Base-by-base conservation (phyloP, 768 basidiomycete genomes). In the Suillus plorans region DNA sequence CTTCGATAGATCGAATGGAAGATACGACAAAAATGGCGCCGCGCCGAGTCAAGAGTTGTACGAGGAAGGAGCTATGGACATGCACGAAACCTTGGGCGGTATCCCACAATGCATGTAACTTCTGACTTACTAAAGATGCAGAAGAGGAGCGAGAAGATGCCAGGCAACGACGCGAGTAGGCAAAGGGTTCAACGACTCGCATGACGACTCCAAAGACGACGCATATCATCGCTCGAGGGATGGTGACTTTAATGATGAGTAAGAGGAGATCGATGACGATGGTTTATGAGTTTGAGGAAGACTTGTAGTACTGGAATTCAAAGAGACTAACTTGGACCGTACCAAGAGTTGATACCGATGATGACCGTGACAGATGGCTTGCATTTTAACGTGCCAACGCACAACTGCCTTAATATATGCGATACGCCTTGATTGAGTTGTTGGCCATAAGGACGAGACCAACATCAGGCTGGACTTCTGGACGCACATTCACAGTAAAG, bases 41-140 rank as follows among this genome's bases (percentile, higher is more conserved):
- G 61, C 1, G 50, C 64, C 13, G 63, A 70, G 16, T 31, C 41
- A 8, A 64, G 66, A 45, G 22, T 60, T 70, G 7, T 45, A 62
- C 47, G 36, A 62, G n/a, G 61, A 63, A 18, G 67, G 47, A 14
- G 59, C 39, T 47, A 39, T 69, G 1, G 65, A 63, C 16, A 39
- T 68, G 4, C 31, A 65, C 20, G 55, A 67, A n/a, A 53, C 22
- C 10, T 67, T 10, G 64, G 62, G 25, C 45, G 66, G 1, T 70
- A 55, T 16, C 41, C 14, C 62, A 57, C 50, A 56, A 25, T 14
- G 69, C 65, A 5, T 70, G 65, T 16, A 65, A 65, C 5, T 63
- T 68, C 22, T 67, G 62, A 53, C 44, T 65, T 53, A 62, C 42
- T 0, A 50, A 44, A 4, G 65, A 61, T 18, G 36, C 62, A 10